Conservation (phyloP, 1,139 yeast species). For the Yamadazyma mexicana region DNA sequence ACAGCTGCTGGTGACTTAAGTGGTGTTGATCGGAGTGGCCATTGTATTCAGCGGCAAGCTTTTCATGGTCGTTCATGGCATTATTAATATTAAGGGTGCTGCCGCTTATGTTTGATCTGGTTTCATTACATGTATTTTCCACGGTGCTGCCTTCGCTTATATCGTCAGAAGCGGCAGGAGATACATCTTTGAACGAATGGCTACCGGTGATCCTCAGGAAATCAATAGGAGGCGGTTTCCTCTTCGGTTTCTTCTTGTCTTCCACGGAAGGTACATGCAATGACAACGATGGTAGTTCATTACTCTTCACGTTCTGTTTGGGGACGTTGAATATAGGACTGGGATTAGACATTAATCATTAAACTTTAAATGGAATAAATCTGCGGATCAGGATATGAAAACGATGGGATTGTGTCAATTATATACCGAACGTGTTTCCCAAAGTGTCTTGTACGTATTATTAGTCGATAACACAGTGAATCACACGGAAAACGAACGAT, state of each 20-base stretch:
- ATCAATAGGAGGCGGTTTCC: constrained; percentile 49
- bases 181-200: constrained; percentile 16
- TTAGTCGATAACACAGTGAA: too few species aligned
- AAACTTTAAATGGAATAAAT: constrained; percentile 2
- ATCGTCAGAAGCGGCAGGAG: constrained; percentile 9
- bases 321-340: constrained; percentile 33
- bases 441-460: too few species aligned
- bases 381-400: too few species aligned
- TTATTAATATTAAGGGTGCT: constrained; percentile 1
- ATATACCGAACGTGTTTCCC: too few species aligned
- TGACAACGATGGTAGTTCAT: constrained; percentile 11
- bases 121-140: neutral
- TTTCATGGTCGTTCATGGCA: constrained; percentile 4
- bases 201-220: constrained; percentile 37
- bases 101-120: constrained; percentile 1
- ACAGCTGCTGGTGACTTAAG: too few species aligned
- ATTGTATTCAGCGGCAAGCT: neutral
- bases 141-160: constrained; percentile 6
- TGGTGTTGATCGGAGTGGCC: neutral
- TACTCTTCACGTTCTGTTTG: constrained; percentile 1
- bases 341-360: constrained; percentile 23
- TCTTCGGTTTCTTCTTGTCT: constrained; percentile 23
- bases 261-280: constrained; percentile 8
- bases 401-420: too few species aligned
- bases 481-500: too few species aligned